phyloP scores from a whole-genome alignment of 148 eudicot genomes.

The Nepenthes mirabilis region DNA sequence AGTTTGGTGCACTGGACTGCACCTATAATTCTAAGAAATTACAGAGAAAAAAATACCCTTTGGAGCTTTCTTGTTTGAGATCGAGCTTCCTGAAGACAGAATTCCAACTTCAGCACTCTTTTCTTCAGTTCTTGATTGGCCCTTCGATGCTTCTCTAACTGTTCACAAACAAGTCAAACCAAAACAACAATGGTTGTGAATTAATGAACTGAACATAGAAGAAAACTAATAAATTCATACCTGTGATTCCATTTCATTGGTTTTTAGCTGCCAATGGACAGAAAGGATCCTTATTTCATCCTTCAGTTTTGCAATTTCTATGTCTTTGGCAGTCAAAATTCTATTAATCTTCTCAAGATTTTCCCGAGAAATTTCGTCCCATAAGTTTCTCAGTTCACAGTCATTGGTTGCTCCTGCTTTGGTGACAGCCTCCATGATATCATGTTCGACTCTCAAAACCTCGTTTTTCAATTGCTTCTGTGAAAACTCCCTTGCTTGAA shows the following conservation, averaged over 20 bases:
- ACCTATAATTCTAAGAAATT: too few relatives aligned
- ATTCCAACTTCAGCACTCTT: constrained; percentile 82
- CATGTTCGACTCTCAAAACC: constrained; percentile 69
- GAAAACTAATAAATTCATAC: constrained; percentile 14
- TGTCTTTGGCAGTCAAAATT: constrained; percentile 62
- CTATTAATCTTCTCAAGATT: constrained; percentile 66
- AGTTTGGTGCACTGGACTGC: too few relatives aligned
- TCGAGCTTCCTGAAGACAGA: constrained; percentile 95
- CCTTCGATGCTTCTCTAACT: constrained; percentile 80
- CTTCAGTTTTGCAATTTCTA: constrained; percentile 57
- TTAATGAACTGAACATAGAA: too few relatives aligned
- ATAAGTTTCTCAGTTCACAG: constrained; percentile 59
- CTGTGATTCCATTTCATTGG: constrained; percentile 77
- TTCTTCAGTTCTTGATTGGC: constrained; percentile 86
- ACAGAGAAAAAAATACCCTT: constrained; percentile 33
- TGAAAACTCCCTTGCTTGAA: constrained; percentile 69
- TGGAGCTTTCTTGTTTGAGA: constrained; percentile 90
- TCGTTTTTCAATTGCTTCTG: constrained; percentile 87
- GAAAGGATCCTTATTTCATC: constrained; percentile 74
- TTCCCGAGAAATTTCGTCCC: constrained; percentile 72
- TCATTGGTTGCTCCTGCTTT: constrained; percentile 50
- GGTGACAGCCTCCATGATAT: constrained; percentile 72
- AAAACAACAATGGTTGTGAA: neutral
- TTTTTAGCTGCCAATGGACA: constrained; percentile 83
- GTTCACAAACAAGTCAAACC: neutral